These are phyloP conservation scores for Rhizopogon rudus DNA, from an alignment of 768 basidiomycete species.

Conservation along the genomic window DNA sequence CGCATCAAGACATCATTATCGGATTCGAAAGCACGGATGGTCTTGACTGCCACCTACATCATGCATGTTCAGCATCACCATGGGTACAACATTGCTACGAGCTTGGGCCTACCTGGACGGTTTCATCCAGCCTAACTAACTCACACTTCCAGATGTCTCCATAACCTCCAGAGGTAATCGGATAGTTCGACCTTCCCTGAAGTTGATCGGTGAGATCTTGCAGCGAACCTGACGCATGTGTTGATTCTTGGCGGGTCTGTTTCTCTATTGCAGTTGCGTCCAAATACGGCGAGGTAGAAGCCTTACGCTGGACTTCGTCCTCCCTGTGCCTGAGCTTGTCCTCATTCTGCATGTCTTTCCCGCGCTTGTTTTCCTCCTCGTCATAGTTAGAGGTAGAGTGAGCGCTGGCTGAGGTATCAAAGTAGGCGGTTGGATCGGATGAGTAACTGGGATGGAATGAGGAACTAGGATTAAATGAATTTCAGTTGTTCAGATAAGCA, in stretches of 20 bases:
- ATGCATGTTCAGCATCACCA: background rate
- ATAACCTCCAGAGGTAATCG: background rate
- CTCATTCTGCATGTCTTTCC: no score
- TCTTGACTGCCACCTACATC: constrained; percentile 1
- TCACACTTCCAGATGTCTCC: constrained; percentile 2
- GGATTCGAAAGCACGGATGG: background rate
- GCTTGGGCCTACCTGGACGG: background rate
- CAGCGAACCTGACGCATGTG: background rate
- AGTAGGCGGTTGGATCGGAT: no score
- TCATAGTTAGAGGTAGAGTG: no score
- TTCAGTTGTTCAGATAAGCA: background rate
- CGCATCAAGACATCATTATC: no score
- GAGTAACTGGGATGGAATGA: constrained; percentile 35
- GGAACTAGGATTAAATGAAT: constrained; percentile 51
- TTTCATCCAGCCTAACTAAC: background rate
- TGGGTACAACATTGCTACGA: background rate
- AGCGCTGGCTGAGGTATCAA: no score
- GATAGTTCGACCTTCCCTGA: background rate
- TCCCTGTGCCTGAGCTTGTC: no score
- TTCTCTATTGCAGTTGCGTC: background rate
- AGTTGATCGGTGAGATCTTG: background rate
- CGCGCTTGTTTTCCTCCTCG: no score
- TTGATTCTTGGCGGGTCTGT: background rate
- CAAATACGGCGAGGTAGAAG: background rate
- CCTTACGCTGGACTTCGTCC: background rate